Base-by-base conservation (phyloP, 345 rosid species). In the Aquilaria yunnanensis region DNA sequence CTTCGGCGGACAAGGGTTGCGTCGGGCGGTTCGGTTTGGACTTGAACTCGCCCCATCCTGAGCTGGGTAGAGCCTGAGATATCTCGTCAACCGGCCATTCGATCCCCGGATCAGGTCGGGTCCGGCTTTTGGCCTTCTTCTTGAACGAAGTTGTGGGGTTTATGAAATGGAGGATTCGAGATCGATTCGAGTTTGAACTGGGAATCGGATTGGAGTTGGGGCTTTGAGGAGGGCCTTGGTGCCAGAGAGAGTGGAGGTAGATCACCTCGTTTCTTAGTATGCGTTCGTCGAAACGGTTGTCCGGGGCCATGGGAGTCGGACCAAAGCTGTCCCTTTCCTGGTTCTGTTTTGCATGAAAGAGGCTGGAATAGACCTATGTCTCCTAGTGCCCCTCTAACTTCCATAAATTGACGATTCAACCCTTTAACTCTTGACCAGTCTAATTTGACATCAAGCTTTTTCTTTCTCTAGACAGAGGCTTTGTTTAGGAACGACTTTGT, bases 181-280 rank as follows among this genome's bases (percentile, higher is more conserved):
- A 43, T 46, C 71, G 81, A 64, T 55, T 61, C 51, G 68, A 54
- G 64, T 30, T 49, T 9, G 74, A 74, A 70, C 51, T 70, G 29
- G 70, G 73, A 10, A 1, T 51, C 6, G 47, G 61, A 31, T 6
- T 47, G 4, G 74, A 76, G 57, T 69, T 74, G 2, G 77, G 68
- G 59, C 70, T 75, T 0, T 59, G 51, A n/a, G 91, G 90, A 9
- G 94, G 97, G 60, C 94, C 96, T 65, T 72, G 82, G 53, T 76
- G 85, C 94, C 92, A 86, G 55, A 91, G 90, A 29, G 79, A 74
- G 70, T 85, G 96, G 59, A 88, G 95, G 78, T 76, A 82, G 59
- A 84, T 70, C 31, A 87, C 95, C 62, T 87, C 97, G 13, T 82
- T 79, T 62, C 74, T 78, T 65, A 77, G 76, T 30, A 75, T 69